Conservation (phyloP, 2,329 filamentous ascomycete genomes). For the Xylariaceae sp. region DNA sequence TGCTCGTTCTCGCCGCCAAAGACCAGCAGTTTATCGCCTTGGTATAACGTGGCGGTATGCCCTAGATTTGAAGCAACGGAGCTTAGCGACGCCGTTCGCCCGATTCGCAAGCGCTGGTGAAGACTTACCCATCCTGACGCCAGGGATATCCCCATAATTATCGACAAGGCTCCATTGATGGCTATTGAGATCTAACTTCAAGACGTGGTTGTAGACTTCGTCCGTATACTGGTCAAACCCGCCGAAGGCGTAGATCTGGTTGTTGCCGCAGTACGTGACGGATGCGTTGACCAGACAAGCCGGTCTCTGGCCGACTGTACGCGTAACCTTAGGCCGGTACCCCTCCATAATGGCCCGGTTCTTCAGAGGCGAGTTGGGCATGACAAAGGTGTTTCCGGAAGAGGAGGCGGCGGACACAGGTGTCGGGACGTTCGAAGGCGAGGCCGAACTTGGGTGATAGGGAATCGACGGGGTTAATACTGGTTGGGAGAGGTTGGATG, state of each 20-base stretch:
- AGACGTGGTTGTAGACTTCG: constrained; percentile 97
- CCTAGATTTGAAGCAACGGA: constrained; percentile 45
- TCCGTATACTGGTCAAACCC: constrained; percentile 99
- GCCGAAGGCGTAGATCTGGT: constrained; percentile 96
- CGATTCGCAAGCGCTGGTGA: no score
- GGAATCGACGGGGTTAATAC: constrained; percentile 24
- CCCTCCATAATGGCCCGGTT: constrained; percentile 60
- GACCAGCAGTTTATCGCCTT: constrained; percentile 90
- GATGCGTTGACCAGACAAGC: constrained; percentile 97
- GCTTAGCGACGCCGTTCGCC: no score
- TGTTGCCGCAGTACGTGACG: constrained; percentile 96
- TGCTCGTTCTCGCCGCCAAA: constrained; percentile 99
- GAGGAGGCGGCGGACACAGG: constrained; percentile 49
- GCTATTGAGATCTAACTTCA: constrained; percentile 78
- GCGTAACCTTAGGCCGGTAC: constrained; percentile 78
- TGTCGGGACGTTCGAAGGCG: constrained; percentile 36
- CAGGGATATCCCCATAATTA: constrained; percentile 97
- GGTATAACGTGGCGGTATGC: constrained; percentile 89
- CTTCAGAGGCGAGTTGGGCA: constrained; percentile 78
- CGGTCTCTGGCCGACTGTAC: constrained; percentile 73
- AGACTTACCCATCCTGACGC: constrained; percentile 82
- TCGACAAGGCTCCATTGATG: constrained; percentile 94
- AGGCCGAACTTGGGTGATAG: constrained; percentile 22
- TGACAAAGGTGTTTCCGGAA: constrained; percentile 73
- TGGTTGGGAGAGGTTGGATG: constrained; percentile 21